Evolutionary conservation across 148 eudicot genomes (phyloP), one percentile per base, ranked within the genome.

Genomic region (Fagopyrum homotropicum): DNA sequence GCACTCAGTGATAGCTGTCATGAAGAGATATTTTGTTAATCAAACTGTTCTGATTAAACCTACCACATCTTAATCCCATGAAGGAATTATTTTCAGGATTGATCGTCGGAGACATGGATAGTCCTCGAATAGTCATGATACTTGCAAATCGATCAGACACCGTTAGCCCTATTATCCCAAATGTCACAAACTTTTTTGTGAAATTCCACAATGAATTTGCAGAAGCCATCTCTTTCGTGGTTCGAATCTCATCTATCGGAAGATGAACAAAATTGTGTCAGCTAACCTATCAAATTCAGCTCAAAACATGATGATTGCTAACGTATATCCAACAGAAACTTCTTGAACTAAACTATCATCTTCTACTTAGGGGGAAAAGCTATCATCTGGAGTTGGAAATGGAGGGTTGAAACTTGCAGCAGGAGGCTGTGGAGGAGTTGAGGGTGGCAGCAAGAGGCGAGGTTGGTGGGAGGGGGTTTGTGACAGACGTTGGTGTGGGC

Each of bases 31-130:
- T 35, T 35, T 22, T 52, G 77, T 15, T 10, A 17, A 5, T 17
- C 14, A 40, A 69, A 48, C 12, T 70, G 30, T 72, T 19, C 49
- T 45, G 48, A 4, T 45, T 47, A 64, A 76, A 77, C 72, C 63
- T 70, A 89, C 83, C 85, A 69, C 78, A 80, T 75, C 30, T 55
- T 55, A 70, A 68, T 79, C 81, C 78, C 44, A 72, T 12, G 44
- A 81, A 82, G 73, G 76, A 78, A 77, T 75, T 82, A 48, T 73
- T n/a, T 45, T 46, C 79, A 74, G 98, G 97, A 82, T 94, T 94
- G n/a, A 94, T 77, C 19, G 97, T 87, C 16, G 98, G 98, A 76
- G 93, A 88, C 98, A 94, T 94, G 47, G 98, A 94, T 40, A 40
- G 47, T 22, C 97, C 98, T 4, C 85, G 75, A 83, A 94, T 76